These are phyloP conservation scores for Ilyonectria mors-panacis DNA, from an alignment of 2,329 filamentous ascomycete genomes.

Conservation along the genomic window DNA sequence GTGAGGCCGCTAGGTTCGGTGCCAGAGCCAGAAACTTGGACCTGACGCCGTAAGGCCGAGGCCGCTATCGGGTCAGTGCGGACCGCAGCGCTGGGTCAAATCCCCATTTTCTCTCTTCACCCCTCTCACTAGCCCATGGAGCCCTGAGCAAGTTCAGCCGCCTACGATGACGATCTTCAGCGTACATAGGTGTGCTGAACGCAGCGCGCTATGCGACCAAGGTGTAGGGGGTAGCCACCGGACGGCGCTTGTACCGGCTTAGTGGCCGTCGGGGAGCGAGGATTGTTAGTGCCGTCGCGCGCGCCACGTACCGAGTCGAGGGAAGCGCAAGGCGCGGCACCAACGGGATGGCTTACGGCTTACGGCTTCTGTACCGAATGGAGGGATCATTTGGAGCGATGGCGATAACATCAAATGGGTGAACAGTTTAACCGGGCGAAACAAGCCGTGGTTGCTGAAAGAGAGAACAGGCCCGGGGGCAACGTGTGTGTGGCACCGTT, in stretches of 20 bases:
- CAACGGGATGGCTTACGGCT: neutral
- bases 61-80: conserved; percentile 42
- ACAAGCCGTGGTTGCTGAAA: neutral
- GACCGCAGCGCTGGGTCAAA: conserved; percentile 42
- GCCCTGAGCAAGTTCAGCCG: conserved; percentile 10
- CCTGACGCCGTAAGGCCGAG: conserved; percentile 3
- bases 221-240: conserved; percentile 2
- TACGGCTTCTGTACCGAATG: neutral
- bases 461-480: neutral
- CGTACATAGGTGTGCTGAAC: too few species aligned
- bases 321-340: conserved; percentile 11
- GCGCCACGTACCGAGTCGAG: conserved; percentile 21
- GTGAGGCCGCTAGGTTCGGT: conserved; percentile 20
- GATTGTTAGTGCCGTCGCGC: conserved; percentile 7
- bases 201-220: conserved; percentile 8
- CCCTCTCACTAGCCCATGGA: conserved; percentile 16
- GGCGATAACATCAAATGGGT: neutral
- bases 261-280: conserved; percentile 10
- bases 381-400: neutral
- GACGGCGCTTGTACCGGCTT: conserved; percentile 7
- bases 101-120: conserved; percentile 24
- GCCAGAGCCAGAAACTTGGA: conserved; percentile 24
- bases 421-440: neutral
- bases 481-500: neutral
- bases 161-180: conserved; percentile 7